Evolutionary conservation across 148 eudicot genomes (phyloP), one percentile per base, ranked within the genome.

Genomic region (Persicaria tinctoria): DNA sequence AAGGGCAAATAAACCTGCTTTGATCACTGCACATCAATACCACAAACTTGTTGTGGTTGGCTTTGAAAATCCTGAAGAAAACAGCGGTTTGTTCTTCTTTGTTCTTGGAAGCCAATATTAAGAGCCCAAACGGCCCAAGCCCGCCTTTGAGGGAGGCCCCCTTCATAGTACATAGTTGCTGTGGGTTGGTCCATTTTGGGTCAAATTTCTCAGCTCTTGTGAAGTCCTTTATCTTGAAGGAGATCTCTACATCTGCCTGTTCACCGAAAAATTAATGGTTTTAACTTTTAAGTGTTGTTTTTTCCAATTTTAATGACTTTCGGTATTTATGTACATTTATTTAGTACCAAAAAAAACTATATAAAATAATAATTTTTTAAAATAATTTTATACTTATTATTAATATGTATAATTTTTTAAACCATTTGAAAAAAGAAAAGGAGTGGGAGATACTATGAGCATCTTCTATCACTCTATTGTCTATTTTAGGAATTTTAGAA

Each of bases 1-100:
- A 46, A 10, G 49, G 70, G 18, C 17, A 46, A 44, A 53, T 53
- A 16, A 8, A 85, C 87, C 82, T 89, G 87, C 82, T 87, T 41
- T 86, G 92, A 74, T 91, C 97, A 81, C 88, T 86, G 48, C 97
- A 91, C 93, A 91, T 87, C 8, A 91, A 86, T 45, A 88, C 93
- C 2, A 81, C 79, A 62, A 76, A 70, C 44, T 82, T 85, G 32
- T 77, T 46, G 48, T 5, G 14, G 18, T 8, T 76, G 10, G 51
- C 71, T 78, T 82, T 89, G 86, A 86, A 91, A 46, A 91, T 73
- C 77, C 91, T 79, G 76, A 91, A 89, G 82, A 85, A 87, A 0
- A 89, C 83, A 16, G 97, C 87, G 1, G 93, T 91, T 46, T 89
- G 79, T 75, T 91, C 97, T 76, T 78, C 75, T 73, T 85, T 48